These are phyloP conservation scores for Pyracantha coccinea DNA, from an alignment of 331 rosid species.

Conservation along the genomic window DNA sequence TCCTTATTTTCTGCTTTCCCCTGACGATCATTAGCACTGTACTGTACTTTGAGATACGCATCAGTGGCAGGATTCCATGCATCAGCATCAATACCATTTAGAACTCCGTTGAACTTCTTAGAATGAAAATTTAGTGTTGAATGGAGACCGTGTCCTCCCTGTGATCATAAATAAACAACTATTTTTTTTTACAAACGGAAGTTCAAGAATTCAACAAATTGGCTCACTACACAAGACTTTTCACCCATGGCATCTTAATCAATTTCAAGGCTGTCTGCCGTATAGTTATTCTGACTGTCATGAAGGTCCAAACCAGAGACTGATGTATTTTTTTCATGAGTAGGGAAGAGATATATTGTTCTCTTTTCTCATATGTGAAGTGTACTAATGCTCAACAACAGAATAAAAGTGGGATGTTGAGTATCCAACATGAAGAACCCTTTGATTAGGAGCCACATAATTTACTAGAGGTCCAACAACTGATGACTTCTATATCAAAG, in stretches of 20 bases:
- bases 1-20: conserved; percentile 86
- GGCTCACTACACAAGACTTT: neutral
- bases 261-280: neutral
- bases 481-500: neutral
- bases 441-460: neutral
- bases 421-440: neutral
- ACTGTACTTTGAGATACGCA: conserved; percentile 64
- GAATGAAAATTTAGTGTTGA: conserved; percentile 72
- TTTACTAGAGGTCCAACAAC: neutral
- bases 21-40: conserved; percentile 64
- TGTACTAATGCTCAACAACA: neutral
- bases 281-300: neutral
- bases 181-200: neutral
- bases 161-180: conserved; percentile 27
- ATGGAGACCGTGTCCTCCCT: conserved; percentile 94
- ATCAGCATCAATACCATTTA: conserved; percentile 92
- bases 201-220: neutral
- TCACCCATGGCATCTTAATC: neutral
- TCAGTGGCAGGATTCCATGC: conserved; percentile 89
- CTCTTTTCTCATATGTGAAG: neutral
- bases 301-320: neutral
- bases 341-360: neutral
- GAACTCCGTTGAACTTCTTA: conserved; percentile 78
- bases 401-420: neutral
- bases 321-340: neutral